Evolutionary conservation across 768 basidiomycete genomes (phyloP).

Genomic region (Porphyrellus cyaneotinctus): DNA sequence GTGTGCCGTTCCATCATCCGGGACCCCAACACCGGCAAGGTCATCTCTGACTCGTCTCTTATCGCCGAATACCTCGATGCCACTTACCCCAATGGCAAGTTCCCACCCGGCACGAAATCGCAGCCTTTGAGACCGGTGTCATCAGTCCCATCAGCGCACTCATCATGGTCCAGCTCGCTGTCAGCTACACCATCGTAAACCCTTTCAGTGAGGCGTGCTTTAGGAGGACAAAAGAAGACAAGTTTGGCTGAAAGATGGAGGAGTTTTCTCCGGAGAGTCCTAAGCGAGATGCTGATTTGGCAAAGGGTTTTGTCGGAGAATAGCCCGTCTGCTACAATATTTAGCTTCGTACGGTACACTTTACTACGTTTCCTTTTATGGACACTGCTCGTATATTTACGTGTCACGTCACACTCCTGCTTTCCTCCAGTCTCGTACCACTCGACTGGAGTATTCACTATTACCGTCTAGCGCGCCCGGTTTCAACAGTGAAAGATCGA

Average conservation of each 20-base stretch:
- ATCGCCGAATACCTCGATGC: conserved; percentile 47
- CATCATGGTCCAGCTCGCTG: conserved; percentile 13
- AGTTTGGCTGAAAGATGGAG: conserved; percentile 33
- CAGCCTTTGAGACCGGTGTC: conserved; percentile 33
- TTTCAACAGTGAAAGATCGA: too few relatives aligned
- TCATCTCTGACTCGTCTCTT: conserved; percentile 38
- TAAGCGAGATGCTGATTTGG: conserved; percentile 25
- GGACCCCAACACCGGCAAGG: conserved; percentile 34
- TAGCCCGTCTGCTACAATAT: too few relatives aligned
- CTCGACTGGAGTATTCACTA: too few relatives aligned
- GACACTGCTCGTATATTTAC: too few relatives aligned
- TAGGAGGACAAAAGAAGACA: conserved; percentile 31
- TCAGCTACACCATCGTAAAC: conserved; percentile 18
- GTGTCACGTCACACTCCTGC: too few relatives aligned
- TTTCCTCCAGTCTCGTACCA: too few relatives aligned
- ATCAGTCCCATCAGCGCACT: conserved; percentile 9
- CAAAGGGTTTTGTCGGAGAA: too few relatives aligned
- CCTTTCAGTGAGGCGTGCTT: conserved; percentile 31
- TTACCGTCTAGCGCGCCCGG: too few relatives aligned
- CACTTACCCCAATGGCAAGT: conserved; percentile 36
- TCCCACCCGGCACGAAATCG: conserved; percentile 40
- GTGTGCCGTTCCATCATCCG: conserved; percentile 34
- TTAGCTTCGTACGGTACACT: too few relatives aligned
- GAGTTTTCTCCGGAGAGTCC: conserved; percentile 33
- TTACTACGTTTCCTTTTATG: too few relatives aligned